Evolutionary conservation across 2,329 filamentous ascomycete genomes (phyloP), one percentile per base, ranked within the genome.

Genomic region (Colletotrichum limetticola): DNA sequence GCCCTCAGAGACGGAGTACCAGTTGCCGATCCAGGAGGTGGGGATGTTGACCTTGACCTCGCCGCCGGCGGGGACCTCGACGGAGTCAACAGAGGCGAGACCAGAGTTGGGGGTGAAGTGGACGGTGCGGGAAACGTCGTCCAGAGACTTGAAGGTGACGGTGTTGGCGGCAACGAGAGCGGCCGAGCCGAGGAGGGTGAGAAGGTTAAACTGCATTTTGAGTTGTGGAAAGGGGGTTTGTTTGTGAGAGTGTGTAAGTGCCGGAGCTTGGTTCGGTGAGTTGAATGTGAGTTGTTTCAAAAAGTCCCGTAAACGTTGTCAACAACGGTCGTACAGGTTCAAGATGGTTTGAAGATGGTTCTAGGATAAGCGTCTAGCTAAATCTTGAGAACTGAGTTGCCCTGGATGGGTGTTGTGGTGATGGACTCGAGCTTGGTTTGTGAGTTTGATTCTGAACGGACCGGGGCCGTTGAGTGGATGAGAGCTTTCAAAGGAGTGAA

Each of bases 121-220:
- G 80, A 91, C 77, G 60, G 84, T 86, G 79, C 88, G 86, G 71
- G 81, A 79, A 42, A 81, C 82, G 71, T 80, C 77, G 79, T 92
- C 91, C 63, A 90, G 87, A 76, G 88, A 91, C 81, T 86, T 77
- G 83, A 92, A 91, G 76, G 87, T 89, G 77, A 92, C 82, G 46
- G 82, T 81, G 81, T 86, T 87, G 78, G 78, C 76, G 74, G 84
- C 80, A 71, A 84, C 85, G 68, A 82, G 76, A 75, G 86, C 84
- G 74, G 83, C 79, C 65, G 78, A 78, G 75, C 80, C 79, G 73
- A 87, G 75, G 76, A 83, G 81, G 76, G 86, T 80, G 78, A 87
- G 77, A 77, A 85, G 77, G 74, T 80, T 81, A 84, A 90, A 90
- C 78, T 86, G 86, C 89, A 91, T 91, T 68, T 84, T 89, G 85